Base-by-base conservation (phyloP, 2,329 filamentous ascomycete species). In the Didymella pinodella region DNA sequence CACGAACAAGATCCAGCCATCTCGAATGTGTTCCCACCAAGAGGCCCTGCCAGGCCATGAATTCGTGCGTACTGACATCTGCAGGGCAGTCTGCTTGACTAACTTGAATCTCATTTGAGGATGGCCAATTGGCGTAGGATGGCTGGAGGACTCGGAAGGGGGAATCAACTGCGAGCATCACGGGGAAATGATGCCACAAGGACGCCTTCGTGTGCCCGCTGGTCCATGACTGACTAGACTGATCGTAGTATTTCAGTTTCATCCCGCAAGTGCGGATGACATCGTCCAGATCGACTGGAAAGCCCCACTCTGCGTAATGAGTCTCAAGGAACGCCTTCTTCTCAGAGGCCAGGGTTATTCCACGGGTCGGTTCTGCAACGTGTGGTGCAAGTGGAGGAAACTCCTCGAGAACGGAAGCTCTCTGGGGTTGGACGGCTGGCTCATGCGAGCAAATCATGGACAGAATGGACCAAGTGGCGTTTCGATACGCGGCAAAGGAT, bases 31-130 rank as follows among this genome's bases (percentile, higher is more conserved):
- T 77, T 0, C 84, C 84, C 0, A 80, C 76, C 0, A 84, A 65
- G 0, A 86, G 69, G 0, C 72, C 76, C 57, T 86, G 82, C 49
- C 83, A 82, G 0, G 85, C 80, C 25, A 79, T 76, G 47, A 81
- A 88, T 53, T 88, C 86, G 14, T 86, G 82, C 0, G 79, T 48
- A 1, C 80, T 81, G 26, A 85, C 55, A 0, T 77, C 74, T 0
- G 73, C 40, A 0, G 86, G 84, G 45, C 85, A 86, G 1, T 71
- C 70, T 0, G 77, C 71, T 31, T 84, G 82, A 12, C 75, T 84
- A 0, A 85, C 82, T 32, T 86, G 72, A 0, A 84, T 77, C 7
- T 83, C 75, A 57, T 87, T 86, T 0, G 86, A 88, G 0, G 84
- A 82, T 0, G 82, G 86, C 7, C 55, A 77, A 6, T 48, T 53